Conservation (phyloP, 2,329 filamentous ascomycete genomes). For the Phaeosphaeriaceae sp. region DNA sequence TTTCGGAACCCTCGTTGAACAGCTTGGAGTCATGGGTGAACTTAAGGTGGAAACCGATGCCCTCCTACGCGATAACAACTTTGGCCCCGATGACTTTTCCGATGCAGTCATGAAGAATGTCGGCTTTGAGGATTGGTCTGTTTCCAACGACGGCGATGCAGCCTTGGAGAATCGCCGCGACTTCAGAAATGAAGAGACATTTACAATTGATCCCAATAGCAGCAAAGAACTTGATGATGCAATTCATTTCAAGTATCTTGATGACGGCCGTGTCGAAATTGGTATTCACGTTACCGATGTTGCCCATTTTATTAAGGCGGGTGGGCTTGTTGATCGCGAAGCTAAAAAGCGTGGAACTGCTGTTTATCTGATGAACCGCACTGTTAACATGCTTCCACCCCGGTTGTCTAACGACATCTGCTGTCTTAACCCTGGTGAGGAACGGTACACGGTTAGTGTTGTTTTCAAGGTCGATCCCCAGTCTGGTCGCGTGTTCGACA, state of each 20-base stretch:
- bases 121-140: constrained; percentile 87
- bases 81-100: constrained; percentile 95
- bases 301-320: constrained; percentile 94
- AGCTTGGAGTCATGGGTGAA: constrained; percentile 96
- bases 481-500: constrained; percentile 79
- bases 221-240: constrained; percentile 90
- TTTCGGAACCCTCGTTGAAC: constrained; percentile 95
- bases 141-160: constrained; percentile 81
- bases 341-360: constrained; percentile 97
- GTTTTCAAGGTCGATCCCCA: constrained; percentile 88
- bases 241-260: constrained; percentile 84
- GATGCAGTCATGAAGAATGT: constrained; percentile 95
- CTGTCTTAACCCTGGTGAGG: constrained; percentile 84
- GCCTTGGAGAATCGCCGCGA: constrained; percentile 79
- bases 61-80: constrained; percentile 97
- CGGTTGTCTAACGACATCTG: constrained; percentile 87
- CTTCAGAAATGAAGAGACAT: constrained; percentile 85
- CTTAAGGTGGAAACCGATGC: constrained; percentile 98
- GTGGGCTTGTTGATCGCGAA: constrained; percentile 94
- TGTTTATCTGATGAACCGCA: constrained; percentile 91
- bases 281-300: constrained; percentile 95
- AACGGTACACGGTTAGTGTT: constrained; percentile 88
- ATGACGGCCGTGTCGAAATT: constrained; percentile 88
- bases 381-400: constrained; percentile 83
- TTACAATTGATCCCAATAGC: constrained; percentile 91